These are phyloP conservation scores for Leccinellum luteum DNA, from an alignment of 768 basidiomycete genomes.

Conservation along the genomic window DNA sequence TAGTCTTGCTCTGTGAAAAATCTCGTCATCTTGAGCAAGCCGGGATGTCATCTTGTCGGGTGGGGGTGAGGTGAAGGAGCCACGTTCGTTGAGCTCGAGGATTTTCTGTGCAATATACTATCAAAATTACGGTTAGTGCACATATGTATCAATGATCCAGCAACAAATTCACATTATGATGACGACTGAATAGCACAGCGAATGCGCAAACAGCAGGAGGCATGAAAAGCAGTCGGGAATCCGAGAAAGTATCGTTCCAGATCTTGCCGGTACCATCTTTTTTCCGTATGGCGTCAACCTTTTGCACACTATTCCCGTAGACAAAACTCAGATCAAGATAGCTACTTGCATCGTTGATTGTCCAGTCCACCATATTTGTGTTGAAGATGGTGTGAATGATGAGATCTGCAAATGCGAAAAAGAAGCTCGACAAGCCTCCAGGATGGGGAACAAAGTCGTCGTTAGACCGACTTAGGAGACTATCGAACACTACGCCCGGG, in stretches of 20 bases:
- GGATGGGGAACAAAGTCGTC: constrained; percentile 51
- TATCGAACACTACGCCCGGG: constrained; percentile 67
- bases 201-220: constrained; percentile 49
- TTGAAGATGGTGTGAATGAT: constrained; percentile 75
- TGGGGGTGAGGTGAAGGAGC: too few species aligned
- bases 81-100: too few species aligned
- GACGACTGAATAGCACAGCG: too few species aligned
- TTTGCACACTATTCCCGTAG: constrained; percentile 57
- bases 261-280: constrained; percentile 66
- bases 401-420: constrained; percentile 78
- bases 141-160: too few species aligned
- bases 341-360: constrained; percentile 62
- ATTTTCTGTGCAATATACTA: too few species aligned
- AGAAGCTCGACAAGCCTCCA: constrained; percentile 66
- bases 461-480: constrained; percentile 46
- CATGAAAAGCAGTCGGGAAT: constrained; percentile 63
- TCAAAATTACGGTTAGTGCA: too few species aligned
- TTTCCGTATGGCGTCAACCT: constrained; percentile 51
- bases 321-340: constrained; percentile 76
- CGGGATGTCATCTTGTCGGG: too few species aligned
- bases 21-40: too few species aligned
- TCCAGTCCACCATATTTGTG: constrained; percentile 45
- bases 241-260: constrained; percentile 67
- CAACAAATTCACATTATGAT: too few species aligned
- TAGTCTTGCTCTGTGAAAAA: too few species aligned